Conservation (phyloP, 371 early-diverging fungal genomes). For the Catenaria anguillulae region DNA sequence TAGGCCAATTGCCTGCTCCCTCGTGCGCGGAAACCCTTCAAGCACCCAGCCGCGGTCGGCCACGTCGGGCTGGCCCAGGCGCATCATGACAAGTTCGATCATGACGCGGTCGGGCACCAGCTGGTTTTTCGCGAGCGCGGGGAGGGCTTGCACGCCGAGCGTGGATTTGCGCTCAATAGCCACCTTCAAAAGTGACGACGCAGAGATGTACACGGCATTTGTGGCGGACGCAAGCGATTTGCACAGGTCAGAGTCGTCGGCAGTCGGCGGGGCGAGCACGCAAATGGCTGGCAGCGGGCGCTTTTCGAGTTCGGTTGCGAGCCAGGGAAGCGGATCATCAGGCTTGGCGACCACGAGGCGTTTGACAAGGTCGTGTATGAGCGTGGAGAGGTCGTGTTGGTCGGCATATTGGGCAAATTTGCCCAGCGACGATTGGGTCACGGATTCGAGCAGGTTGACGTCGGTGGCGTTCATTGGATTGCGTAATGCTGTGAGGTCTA, state of each 20-base stretch:
- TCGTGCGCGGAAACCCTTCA: constrained; percentile 29
- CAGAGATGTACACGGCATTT: constrained; percentile 22
- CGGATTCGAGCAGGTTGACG: background rate
- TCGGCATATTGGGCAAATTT: constrained; percentile 26
- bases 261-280: constrained; percentile 21
- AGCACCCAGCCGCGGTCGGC: constrained; percentile 19
- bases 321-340: constrained; percentile 22
- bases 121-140: constrained; percentile 21
- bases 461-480: background rate
- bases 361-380: constrained; percentile 20
- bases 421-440: background rate
- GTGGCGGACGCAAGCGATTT: constrained; percentile 15
- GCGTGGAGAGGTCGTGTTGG: constrained; percentile 25
- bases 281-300: constrained; percentile 14
- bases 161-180: constrained; percentile 25
- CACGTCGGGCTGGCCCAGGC: constrained; percentile 22
- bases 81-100: constrained; percentile 18
- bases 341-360: constrained; percentile 22
- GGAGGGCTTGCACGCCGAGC: constrained; percentile 25
- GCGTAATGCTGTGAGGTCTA: no score
- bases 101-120: constrained; percentile 29
- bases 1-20: constrained; percentile 24
- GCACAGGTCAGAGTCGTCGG: constrained; percentile 13
- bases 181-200: constrained; percentile 15
- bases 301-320: constrained; percentile 16